phyloP scores from a whole-genome alignment of 163 green algal species.

The Smithsoniella earleae region DNA sequence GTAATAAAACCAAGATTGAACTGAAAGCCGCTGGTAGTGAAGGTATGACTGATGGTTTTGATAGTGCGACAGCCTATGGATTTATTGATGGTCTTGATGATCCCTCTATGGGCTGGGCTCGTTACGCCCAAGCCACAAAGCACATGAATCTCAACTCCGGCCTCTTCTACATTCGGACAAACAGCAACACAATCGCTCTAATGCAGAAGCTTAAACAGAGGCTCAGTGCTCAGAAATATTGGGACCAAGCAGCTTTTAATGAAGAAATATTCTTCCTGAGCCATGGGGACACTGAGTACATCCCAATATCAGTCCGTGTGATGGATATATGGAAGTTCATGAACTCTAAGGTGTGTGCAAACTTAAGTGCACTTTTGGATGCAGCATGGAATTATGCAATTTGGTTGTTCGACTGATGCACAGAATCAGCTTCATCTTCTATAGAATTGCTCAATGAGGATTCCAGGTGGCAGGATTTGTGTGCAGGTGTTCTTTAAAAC shows the following conservation, averaged over 20 bases:
- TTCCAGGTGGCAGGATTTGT: no score
- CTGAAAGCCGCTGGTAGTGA: no score
- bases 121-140: constrained; percentile 59
- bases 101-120: constrained; percentile 69
- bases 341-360: constrained; percentile 69
- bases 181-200: constrained; percentile 57
- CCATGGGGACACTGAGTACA: constrained; percentile 42
- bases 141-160: constrained; percentile 68
- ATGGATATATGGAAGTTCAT: constrained; percentile 79
- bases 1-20: no score
- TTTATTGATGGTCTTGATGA: constrained; percentile 71
- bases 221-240: constrained; percentile 65
- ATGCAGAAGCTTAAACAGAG: constrained; percentile 56
- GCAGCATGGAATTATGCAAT: not conserved
- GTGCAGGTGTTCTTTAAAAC: constrained; percentile 64
- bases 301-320: constrained; percentile 56
- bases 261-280: constrained; percentile 79
- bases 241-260: constrained; percentile 86
- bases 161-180: constrained; percentile 74
- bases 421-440: no score
- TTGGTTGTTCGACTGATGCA: not conserved
- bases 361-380: no score
- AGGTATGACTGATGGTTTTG: constrained; percentile 64
- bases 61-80: constrained; percentile 64
- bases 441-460: no score